These are phyloP conservation scores for Colletotrichum sp. DNA, from an alignment of 2,329 filamentous ascomycete genomes.

Conservation along the genomic window DNA sequence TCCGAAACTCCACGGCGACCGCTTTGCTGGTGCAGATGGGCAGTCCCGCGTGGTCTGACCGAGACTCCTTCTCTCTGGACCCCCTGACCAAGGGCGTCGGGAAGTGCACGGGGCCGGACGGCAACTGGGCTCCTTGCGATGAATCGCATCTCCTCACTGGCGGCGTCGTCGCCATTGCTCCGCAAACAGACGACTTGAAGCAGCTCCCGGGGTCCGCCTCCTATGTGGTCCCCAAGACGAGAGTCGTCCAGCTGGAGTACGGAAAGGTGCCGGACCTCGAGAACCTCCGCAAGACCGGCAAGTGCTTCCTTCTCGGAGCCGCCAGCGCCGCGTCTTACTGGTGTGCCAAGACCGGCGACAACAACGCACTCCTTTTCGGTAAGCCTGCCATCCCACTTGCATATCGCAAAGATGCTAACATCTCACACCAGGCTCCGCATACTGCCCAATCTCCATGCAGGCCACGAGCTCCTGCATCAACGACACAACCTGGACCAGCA, in stretches of 20 bases:
- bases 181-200: constrained; percentile 1
- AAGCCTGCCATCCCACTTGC: not conserved
- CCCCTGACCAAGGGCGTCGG: not conserved
- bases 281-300: not conserved
- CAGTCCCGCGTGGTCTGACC: constrained; percentile 12
- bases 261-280: not conserved
- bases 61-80: constrained; percentile 9
- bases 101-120: not conserved
- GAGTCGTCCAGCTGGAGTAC: constrained; percentile 4
- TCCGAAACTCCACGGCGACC: not conserved
- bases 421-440: not conserved
- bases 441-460: constrained; percentile 11
- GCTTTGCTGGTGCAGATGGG: constrained; percentile 13
- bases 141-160: constrained; percentile 6
- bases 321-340: constrained; percentile 11
- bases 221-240: not conserved
- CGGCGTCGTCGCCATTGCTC: constrained; percentile 3
- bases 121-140: constrained; percentile 1
- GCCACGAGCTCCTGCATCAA: not conserved
- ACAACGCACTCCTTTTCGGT: constrained; percentile 4
- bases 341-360: not conserved
- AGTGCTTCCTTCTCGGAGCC: constrained; percentile 1
- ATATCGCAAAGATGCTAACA: not conserved
- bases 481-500: not conserved
- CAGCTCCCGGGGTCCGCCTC: not conserved